These are phyloP conservation scores for Suhomyces atakaporum DNA, from an alignment of 1,139 yeast genomes.

Conservation along the genomic window DNA sequence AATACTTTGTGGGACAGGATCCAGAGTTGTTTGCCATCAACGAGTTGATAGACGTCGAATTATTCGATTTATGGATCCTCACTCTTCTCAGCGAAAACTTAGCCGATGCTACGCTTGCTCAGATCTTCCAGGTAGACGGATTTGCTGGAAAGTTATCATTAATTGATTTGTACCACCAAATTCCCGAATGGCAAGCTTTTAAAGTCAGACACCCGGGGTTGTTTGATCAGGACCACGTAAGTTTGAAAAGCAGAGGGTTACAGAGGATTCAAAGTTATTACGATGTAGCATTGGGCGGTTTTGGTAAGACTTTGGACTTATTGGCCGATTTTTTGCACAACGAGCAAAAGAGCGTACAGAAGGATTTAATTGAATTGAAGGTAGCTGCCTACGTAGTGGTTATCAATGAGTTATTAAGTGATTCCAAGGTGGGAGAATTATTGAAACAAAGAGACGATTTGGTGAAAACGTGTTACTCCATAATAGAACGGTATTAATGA, in stretches of 20 bases:
- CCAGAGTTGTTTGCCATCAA: slow-evolving; percentile 24
- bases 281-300: slow-evolving; percentile 7
- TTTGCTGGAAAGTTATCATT: slow-evolving; percentile 4
- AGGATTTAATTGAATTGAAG: slow-evolving; percentile 16
- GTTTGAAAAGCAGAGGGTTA: slow-evolving; percentile 1
- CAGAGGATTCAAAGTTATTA: slow-evolving; percentile 7
- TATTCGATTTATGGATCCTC: slow-evolving; percentile 46
- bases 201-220: slow-evolving; percentile 16
- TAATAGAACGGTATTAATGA: slow-evolving; percentile 10
- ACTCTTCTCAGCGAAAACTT: slow-evolving; percentile 27
- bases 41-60: slow-evolving; percentile 35
- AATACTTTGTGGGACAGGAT: slow-evolving; percentile 14
- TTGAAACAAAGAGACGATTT: slow-evolving; percentile 9
- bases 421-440: slow-evolving; percentile 11
- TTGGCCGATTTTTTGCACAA: slow-evolving; percentile 6
- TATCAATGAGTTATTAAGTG: slow-evolving; percentile 12
- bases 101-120: slow-evolving; percentile 3
- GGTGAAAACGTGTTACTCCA: slow-evolving; percentile 8
- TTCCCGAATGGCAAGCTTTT: slow-evolving; percentile 17
- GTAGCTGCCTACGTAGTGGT: slow-evolving; percentile 16
- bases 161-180: slow-evolving; percentile 11
- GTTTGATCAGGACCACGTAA: slow-evolving; percentile 11
- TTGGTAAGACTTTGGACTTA: slow-evolving; percentile 8
- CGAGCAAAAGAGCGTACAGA: slow-evolving; percentile 3
- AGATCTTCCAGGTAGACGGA: slow-evolving; percentile 12